These are phyloP conservation scores for Zygosaccharomyces pseudobailii DNA, from an alignment of 1,139 yeast species.

Conservation along the genomic window DNA sequence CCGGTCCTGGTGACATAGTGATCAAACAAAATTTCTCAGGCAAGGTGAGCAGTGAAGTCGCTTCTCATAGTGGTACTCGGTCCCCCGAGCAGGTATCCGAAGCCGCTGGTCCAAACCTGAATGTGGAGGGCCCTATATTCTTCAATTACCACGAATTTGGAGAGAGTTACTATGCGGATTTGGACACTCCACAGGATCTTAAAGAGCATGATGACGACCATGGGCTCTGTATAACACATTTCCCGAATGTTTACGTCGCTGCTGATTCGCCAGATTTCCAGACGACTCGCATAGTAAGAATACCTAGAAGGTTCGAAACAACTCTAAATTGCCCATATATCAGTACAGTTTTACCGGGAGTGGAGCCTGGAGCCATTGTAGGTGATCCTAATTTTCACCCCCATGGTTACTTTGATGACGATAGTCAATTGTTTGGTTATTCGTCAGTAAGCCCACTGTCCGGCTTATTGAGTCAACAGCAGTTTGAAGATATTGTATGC, in stretches of 20 bases:
- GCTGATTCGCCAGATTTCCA: constrained; percentile 33
- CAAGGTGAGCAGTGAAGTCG: constrained; percentile 12
- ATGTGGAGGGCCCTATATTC: constrained; percentile 35
- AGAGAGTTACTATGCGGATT: constrained; percentile 35
- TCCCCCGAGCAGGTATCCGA: constrained; percentile 9
- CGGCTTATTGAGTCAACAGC: constrained; percentile 37
- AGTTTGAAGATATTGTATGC: constrained; percentile 41
- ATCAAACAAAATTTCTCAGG: constrained; percentile 10
- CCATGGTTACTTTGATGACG: constrained; percentile 39
- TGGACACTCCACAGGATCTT: constrained; percentile 12
- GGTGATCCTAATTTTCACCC: constrained; percentile 36
- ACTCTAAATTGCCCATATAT: constrained; percentile 50
- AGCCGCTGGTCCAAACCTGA: constrained; percentile 2
- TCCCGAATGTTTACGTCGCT: constrained; percentile 51
- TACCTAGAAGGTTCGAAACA: constrained; percentile 49
- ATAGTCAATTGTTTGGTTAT: constrained; percentile 45
- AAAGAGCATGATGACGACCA: constrained; percentile 29
- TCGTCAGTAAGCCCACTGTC: constrained; percentile 55
- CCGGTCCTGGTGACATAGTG: constrained; percentile 4
- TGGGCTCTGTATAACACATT: constrained; percentile 54
- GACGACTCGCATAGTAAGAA: constrained; percentile 54
- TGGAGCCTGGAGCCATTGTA: constrained; percentile 57
- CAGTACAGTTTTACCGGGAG: constrained; percentile 55
- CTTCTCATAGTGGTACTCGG: constrained; percentile 9
- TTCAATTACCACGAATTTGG: constrained; percentile 66